A percentile compares a stretch with the other conserved stretches of the same genome.
Conservation (phyloP, 202 grass and related monocot species). For the Zizania palustris region DNA sequence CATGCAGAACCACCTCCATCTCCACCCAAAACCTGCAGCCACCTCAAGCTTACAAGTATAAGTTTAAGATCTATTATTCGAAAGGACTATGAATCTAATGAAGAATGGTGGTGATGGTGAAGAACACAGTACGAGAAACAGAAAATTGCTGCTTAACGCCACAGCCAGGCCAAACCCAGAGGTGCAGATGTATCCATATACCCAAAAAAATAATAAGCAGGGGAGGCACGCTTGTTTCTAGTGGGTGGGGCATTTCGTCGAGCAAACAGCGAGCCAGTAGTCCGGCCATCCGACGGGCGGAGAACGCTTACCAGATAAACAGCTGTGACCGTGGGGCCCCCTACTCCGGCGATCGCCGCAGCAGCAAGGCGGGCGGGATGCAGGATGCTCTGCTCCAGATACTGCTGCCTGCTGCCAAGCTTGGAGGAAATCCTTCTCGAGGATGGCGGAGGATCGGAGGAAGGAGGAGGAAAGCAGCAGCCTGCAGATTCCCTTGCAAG, state of each 20-base stretch:
- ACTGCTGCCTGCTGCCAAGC: background rate
- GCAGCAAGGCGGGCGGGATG: background rate
- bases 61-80: background rate
- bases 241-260: slow-evolving; percentile 42
- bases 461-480: background rate
- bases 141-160: background rate
- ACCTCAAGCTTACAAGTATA: background rate
- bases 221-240: slow-evolving; percentile 1
- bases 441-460: background rate
- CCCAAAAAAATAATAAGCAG: background rate
- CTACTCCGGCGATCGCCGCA: slow-evolving; percentile 19
- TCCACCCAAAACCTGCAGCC: slow-evolving; percentile 22
- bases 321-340: background rate
- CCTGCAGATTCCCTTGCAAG: no score
- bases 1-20: slow-evolving; percentile 57
- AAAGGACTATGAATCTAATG: background rate
- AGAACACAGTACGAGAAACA: background rate
- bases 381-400: background rate
- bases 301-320: slow-evolving; percentile 28
- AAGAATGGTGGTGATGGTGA: background rate
- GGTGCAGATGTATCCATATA: background rate
- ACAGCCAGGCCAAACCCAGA: background rate
- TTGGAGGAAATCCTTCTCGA: background rate
- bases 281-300: no score
- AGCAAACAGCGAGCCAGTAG: slow-evolving; percentile 1